Evolutionary conservation across 495 filamentous ascomycete species (phyloP).

Genomic region (Podospora tetraspora): DNA sequence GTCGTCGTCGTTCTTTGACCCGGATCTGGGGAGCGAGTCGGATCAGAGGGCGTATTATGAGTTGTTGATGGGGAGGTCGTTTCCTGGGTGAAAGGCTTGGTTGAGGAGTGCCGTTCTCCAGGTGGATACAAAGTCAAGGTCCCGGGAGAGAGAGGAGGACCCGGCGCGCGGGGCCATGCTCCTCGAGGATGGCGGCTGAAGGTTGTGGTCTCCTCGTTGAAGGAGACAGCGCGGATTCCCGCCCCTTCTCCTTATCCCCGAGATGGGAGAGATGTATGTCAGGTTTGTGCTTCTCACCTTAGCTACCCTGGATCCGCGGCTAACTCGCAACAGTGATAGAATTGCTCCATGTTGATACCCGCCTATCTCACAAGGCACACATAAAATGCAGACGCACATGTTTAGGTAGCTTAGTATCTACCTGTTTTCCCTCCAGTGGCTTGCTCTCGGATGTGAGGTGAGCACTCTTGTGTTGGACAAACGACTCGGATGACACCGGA

Average conservation of each 20-base stretch:
- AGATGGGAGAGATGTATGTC: background rate
- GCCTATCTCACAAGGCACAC: constrained; percentile 2
- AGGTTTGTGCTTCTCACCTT: background rate
- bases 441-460: background rate
- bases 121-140: background rate
- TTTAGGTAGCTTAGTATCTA: background rate
- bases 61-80: constrained; percentile 33
- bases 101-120: background rate
- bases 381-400: background rate
- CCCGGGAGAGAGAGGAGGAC: background rate
- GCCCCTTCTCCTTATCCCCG: background rate
- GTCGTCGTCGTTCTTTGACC: constrained; percentile 17
- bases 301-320: background rate
- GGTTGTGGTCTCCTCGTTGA: background rate
- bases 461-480: too few relatives aligned
- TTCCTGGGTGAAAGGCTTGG: constrained; percentile 8
- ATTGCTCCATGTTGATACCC: constrained; percentile 9
- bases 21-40: constrained; percentile 27
- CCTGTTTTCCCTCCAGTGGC: background rate
- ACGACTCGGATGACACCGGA: too few relatives aligned
- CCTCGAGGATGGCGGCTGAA: too few relatives aligned
- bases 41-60: constrained; percentile 37
- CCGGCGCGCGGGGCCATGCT: too few relatives aligned
- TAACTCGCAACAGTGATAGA: background rate
- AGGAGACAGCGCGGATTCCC: background rate